These are phyloP conservation scores for Chytriomyces sp. DNA, from an alignment of 192 early-diverging fungal genomes.

Conservation along the genomic window DNA sequence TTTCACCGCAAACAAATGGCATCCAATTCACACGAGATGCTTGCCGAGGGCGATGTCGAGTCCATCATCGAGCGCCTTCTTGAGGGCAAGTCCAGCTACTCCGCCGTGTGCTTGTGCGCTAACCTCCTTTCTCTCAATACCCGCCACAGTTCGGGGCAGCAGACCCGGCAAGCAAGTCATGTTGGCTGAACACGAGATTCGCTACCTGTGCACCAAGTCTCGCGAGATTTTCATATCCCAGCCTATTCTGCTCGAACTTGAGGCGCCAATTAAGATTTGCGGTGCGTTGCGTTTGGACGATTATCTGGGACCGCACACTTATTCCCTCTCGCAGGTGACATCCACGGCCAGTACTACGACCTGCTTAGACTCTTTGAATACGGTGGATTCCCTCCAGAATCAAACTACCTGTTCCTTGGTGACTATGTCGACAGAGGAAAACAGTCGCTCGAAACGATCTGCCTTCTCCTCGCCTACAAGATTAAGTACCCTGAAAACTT, in stretches of 20 bases:
- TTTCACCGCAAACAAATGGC: neutral
- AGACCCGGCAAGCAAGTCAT: conserved; percentile 97
- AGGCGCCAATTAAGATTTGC: conserved; percentile 95
- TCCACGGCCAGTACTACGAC: conserved; percentile 98
- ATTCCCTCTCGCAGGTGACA: conserved; percentile 55
- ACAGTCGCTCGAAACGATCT: conserved; percentile 96
- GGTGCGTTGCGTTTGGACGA: conserved; percentile 54
- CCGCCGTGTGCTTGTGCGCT: neutral
- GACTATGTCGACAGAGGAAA: conserved; percentile 98
- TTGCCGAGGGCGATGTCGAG: conserved; percentile 75
- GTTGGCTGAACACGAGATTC: conserved; percentile 92
- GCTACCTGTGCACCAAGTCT: conserved; percentile 88
- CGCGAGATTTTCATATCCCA: conserved; percentile 94
- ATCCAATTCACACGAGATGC: neutral
- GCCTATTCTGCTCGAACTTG: conserved; percentile 89
- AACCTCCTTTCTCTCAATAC: neutral
- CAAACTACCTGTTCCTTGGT: conserved; percentile 96
- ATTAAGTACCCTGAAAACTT: conserved; percentile 99
- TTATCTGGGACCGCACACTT: neutral
- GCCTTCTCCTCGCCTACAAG: conserved; percentile 94
- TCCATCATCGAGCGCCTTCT: conserved; percentile 87
- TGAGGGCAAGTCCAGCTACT: conserved; percentile 71
- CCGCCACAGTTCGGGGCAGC: conserved; percentile 80
- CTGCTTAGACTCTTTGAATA: conserved; percentile 93
- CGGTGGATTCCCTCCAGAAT: conserved; percentile 92